A percentile compares a stretch with the other conserved stretches of the same genome.
Conservation (phyloP, 768 basidiomycete species). For the Leccinum boreale region DNA sequence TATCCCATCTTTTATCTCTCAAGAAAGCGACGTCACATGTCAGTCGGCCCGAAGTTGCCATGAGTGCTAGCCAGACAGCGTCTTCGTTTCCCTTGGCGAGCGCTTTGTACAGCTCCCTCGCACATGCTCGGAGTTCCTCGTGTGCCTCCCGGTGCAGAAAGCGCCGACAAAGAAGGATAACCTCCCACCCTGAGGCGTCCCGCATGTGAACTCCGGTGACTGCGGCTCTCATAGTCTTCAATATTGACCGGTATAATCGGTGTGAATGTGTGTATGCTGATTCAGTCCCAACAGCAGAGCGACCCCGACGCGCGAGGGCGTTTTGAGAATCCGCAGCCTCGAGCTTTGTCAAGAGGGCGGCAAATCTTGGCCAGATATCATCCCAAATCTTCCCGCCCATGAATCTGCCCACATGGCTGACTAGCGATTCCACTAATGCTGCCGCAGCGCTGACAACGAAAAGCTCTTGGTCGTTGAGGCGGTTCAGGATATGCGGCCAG, state of each 20-base stretch:
- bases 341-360: conserved; percentile 53
- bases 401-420: conserved; percentile 71
- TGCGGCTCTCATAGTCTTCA: conserved; percentile 70
- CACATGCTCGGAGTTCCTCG: conserved; percentile 68
- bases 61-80: conserved; percentile 78
- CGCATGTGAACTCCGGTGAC: conserved; percentile 64
- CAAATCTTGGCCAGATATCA: conserved; percentile 89
- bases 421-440: conserved; percentile 67
- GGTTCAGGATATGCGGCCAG: conserved; percentile 93
- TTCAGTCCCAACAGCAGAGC: conserved; percentile 53
- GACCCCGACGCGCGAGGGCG: conserved; percentile 60
- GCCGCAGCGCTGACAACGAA: conserved; percentile 82
- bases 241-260: conserved; percentile 70
- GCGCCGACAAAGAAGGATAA: conserved; percentile 68
- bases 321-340: conserved; percentile 61
- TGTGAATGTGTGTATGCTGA: conserved; percentile 81
- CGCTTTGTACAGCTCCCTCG: conserved; percentile 60
- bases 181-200: conserved; percentile 77
- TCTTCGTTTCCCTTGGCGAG: conserved; percentile 67
- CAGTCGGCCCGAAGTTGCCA: conserved; percentile 46
- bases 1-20: conserved; percentile 59
- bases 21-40: conserved; percentile 48
- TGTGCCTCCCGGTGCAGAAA: conserved; percentile 70
- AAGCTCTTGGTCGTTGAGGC: conserved; percentile 67
- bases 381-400: conserved; percentile 87